Percentiles rank a stretch among this genome's conserved stretches.
These are phyloP conservation scores for Leishmania aethiopica DNA, from an alignment of 208 protist genomes.

Conservation along the genomic window DNA sequence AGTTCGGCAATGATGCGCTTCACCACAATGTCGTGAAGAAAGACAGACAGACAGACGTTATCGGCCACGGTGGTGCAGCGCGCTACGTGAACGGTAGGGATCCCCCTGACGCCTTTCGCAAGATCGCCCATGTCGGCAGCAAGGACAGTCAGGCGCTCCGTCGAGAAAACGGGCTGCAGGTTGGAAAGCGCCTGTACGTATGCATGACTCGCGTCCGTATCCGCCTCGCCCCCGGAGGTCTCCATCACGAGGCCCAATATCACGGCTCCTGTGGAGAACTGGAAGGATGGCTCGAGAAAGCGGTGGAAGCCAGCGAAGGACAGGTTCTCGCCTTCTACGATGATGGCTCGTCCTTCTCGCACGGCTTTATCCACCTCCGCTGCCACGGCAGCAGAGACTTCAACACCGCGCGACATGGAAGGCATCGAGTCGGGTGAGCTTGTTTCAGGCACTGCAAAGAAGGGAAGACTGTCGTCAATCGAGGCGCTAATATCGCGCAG, in stretches of 20 bases:
- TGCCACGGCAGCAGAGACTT: conserved; percentile 14
- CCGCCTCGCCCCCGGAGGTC: not conserved
- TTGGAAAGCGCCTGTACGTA: not conserved
- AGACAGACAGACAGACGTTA: conserved; percentile 15
- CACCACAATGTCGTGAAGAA: conserved; percentile 29
- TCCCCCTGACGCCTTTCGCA: not conserved
- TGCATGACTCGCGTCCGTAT: not conserved
- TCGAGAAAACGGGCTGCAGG: conserved; percentile 10
- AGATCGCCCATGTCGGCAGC: not conserved
- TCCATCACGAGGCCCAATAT: conserved; percentile 20
- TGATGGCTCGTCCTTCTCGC: conserved; percentile 48
- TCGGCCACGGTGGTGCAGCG: conserved; percentile 16
- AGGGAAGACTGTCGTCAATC: conserved; percentile 19
- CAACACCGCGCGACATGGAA: not conserved
- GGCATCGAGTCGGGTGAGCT: not conserved
- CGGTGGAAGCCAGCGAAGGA: conserved; percentile 31
- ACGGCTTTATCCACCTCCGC: conserved; percentile 51
- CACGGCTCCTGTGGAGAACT: conserved; percentile 11
- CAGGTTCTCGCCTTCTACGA: conserved; percentile 54
- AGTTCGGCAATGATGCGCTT: conserved; percentile 20
- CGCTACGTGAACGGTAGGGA: conserved; percentile 14
- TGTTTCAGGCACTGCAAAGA: not conserved
- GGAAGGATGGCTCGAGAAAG: conserved; percentile 31
- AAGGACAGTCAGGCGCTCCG: conserved; percentile 12
- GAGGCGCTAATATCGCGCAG: conserved; percentile 38